phyloP scores from a whole-genome alignment of 768 basidiomycete genomes.

The Kwoniella bestiolae region DNA sequence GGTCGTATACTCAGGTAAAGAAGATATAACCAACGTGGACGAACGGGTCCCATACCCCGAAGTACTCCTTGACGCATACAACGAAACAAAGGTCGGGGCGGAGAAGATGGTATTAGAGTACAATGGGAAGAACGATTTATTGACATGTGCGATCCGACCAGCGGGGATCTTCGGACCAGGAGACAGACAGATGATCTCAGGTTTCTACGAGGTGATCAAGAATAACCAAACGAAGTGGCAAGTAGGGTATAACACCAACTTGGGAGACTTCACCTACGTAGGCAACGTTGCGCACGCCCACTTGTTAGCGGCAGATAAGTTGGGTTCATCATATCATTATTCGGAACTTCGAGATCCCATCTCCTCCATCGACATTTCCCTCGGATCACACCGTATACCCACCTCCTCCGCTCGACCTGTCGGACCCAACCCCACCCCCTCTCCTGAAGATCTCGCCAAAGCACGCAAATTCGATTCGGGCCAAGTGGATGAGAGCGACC shows the following conservation, averaged over 20 bases:
- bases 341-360: slow-evolving; percentile 64
- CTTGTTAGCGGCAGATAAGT: slow-evolving; percentile 87
- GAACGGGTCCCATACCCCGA: slow-evolving; percentile 79
- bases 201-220: slow-evolving; percentile 78
- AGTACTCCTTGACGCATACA: slow-evolving; percentile 84
- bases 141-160: slow-evolving; percentile 88
- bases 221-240: slow-evolving; percentile 87
- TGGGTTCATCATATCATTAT: slow-evolving; percentile 62
- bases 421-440: slow-evolving; percentile 74
- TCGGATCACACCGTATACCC: slow-evolving; percentile 69
- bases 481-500: slow-evolving; percentile 57
- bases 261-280: slow-evolving; percentile 97
- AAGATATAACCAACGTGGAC: slow-evolving; percentile 79
- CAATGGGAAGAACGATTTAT: slow-evolving; percentile 79
- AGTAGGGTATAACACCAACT: slow-evolving; percentile 88
- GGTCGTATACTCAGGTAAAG: slow-evolving; percentile 78
- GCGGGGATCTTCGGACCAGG: slow-evolving; percentile 97
- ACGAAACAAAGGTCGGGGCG: slow-evolving; percentile 87
- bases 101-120: slow-evolving; percentile 81
- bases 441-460: slow-evolving; percentile 64
- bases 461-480: slow-evolving; percentile 59
- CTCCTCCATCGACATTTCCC: slow-evolving; percentile 68
- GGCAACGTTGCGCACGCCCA: slow-evolving; percentile 94
- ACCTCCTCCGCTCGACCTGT: slow-evolving; percentile 79
- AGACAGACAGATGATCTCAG: slow-evolving; percentile 81